Percentiles rank a stretch among this genome's conserved stretches.
Evolutionary conservation across 2,329 filamentous ascomycete genomes (phyloP).

Genomic region (Scytalidium lignicola): DNA sequence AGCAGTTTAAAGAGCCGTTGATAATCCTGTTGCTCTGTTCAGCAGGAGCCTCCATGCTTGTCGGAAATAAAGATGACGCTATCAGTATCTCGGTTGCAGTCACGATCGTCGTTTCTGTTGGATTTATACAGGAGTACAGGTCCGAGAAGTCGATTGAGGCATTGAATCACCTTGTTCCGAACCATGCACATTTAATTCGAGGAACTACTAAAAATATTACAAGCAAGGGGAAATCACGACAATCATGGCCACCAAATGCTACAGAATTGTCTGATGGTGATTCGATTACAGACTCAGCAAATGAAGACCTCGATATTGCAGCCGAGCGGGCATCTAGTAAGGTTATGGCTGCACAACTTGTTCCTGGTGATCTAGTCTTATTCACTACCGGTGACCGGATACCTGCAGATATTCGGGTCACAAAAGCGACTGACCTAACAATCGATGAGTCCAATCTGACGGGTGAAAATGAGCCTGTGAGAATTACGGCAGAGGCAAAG

Average conservation of each 20-base stretch:
- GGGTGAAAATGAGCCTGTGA: constrained; percentile 90
- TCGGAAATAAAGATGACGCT: constrained; percentile 92
- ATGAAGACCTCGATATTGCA: constrained; percentile 52
- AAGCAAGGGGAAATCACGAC: constrained; percentile 20
- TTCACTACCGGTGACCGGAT: constrained; percentile 97
- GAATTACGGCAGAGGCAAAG: constrained; percentile 65
- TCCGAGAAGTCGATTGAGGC: constrained; percentile 98
- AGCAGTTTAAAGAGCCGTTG: constrained; percentile 94
- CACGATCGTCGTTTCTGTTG: constrained; percentile 92
- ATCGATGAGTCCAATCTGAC: constrained; percentile 97
- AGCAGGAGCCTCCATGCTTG: constrained; percentile 78
- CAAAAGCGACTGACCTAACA: constrained; percentile 79
- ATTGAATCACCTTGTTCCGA: constrained; percentile 86
- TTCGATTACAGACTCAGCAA: constrained; percentile 19
- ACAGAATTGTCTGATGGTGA: constrained; percentile 17
- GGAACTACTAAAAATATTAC: constrained; percentile 17
- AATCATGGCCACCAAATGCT: constrained; percentile 43
- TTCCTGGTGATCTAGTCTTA: constrained; percentile 86
- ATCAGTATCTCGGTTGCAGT: constrained; percentile 94
- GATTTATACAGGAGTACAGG: constrained; percentile 94
- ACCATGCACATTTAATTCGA: constrained; percentile 92
- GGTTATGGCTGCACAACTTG: constrained; percentile 80
- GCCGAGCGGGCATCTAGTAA: constrained; percentile 68
- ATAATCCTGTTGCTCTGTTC: constrained; percentile 90
- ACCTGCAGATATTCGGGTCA: constrained; percentile 92